Evolutionary conservation across 441 rosid species (phyloP).

Genomic region (Populus hybrid): DNA sequence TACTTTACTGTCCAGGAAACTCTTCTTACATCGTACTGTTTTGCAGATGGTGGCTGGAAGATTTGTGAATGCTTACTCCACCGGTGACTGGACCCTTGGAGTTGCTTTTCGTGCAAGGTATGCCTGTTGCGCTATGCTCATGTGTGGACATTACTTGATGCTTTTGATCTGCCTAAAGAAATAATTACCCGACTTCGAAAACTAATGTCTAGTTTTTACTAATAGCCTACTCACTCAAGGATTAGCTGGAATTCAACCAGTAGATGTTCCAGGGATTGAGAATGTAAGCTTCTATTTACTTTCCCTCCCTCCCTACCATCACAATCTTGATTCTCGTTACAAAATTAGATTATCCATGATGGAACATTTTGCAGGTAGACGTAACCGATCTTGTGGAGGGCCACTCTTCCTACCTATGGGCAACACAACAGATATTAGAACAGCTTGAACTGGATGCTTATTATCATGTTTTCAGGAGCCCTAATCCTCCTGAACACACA

Average conservation of each 20-base stretch:
- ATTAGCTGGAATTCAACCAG: slow-evolving; percentile 86
- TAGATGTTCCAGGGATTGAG: slow-evolving; percentile 41
- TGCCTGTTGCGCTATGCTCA: slow-evolving; percentile 2
- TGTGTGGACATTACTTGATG: neutral
- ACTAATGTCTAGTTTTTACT: neutral
- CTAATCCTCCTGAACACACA: neutral
- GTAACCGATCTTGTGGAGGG: slow-evolving; percentile 48
- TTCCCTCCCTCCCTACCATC: neutral
- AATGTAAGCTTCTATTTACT: slow-evolving; percentile 15
- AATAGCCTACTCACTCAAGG: slow-evolving; percentile 80
- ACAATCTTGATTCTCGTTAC: neutral
- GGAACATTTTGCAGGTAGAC: slow-evolving; percentile 41
- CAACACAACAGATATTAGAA: slow-evolving; percentile 44
- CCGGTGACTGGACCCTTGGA: slow-evolving; percentile 90
- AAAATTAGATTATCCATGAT: neutral
- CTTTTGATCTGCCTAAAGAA: neutral
- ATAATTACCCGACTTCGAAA: neutral
- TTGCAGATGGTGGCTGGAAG: slow-evolving; percentile 93
- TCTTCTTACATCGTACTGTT: slow-evolving; percentile 9
- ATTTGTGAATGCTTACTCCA: slow-evolving; percentile 81
- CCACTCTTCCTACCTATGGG: slow-evolving; percentile 60
- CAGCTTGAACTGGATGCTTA: slow-evolving; percentile 64
- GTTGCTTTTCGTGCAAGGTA: slow-evolving; percentile 95
- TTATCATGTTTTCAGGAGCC: slow-evolving; percentile 52
- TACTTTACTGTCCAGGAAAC: neutral